Base-by-base conservation (phyloP, 768 basidiomycete species). In the Terana coerulea region DNA sequence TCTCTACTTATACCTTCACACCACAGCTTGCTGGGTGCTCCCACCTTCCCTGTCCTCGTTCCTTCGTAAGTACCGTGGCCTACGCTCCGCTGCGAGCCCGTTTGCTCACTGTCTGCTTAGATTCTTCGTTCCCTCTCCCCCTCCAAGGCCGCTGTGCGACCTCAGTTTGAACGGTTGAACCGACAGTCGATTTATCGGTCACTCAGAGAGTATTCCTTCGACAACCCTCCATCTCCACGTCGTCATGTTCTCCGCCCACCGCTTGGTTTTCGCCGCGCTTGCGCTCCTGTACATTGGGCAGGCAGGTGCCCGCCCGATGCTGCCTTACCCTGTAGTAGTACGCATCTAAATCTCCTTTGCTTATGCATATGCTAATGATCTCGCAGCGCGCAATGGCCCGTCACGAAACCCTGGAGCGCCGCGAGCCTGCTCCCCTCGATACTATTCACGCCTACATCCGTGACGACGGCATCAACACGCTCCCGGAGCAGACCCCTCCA, bases 281-380 rank as follows among this genome's bases (percentile, higher is more conserved):
- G 66, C 75, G 50, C 56, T 73, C 55, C 64, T 78, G 60, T 72
- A 74, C 56, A 67, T 74, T 59, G 73, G 76, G 59, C 75, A 68
- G 42, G 65, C 73, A 37, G 68, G 71, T 31, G 68, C 66, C 15
- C 66, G 42, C 5, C 70, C 81, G 7, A 54, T 79, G 52, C 74
- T 73, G 63, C 69, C 71, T 28, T 67, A 10, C 61, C 54, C n/a
- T 72, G 80, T 45, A 52, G 73, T 61, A 12, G 19, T 5, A 22
- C 22, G n/a, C 42, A 33, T 26, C 6, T 15, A 12, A 35, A 9
- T 22, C 26, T 34, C n/a, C n/a, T 34, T 34, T 34, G 33, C 33
- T 10, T 10, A 43, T 11, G 30, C 22, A 24, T 17, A 43, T 9
- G 15, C 43, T 40, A 8, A 10, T 12, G 14, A 24, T 19, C 31